Percentiles rank a stretch among this genome's conserved stretches.
Evolutionary conservation across 306 rosid genomes (phyloP).

Genomic region (Cucumis cinereus): DNA sequence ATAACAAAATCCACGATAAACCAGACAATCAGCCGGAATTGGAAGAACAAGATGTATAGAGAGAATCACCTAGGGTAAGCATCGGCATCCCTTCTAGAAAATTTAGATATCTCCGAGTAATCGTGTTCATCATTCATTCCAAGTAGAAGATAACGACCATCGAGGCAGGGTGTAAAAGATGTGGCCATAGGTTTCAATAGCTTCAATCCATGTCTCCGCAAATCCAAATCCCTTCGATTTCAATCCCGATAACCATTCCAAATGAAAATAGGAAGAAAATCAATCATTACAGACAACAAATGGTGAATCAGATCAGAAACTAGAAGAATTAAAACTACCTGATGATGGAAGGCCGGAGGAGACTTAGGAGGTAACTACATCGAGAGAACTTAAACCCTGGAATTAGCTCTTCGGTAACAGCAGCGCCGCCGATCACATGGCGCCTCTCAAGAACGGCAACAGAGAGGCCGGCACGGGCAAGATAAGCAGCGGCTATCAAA

Average conservation of each 20-base stretch:
- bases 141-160: constrained; percentile 58
- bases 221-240: constrained; percentile 40
- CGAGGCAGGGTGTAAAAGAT: constrained; percentile 69
- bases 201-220: constrained; percentile 66
- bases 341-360: constrained; percentile 73
- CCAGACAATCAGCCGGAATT: background rate
- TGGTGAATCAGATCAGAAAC: background rate
- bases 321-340: constrained; percentile 15
- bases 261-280: background rate
- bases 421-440: constrained; percentile 83
- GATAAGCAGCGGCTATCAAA: constrained; percentile 81
- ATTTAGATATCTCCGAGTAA: constrained; percentile 56
- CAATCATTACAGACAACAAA: background rate
- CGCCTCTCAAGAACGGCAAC: constrained; percentile 92
- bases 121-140: constrained; percentile 42
- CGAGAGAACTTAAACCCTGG: constrained; percentile 93
- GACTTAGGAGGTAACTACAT: constrained; percentile 88
- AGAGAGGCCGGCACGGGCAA: constrained; percentile 81
- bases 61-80: constrained; percentile 42
- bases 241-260: background rate
- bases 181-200: constrained; percentile 48
- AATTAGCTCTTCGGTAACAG: constrained; percentile 69
- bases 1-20: background rate
- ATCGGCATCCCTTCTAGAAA: constrained; percentile 50
- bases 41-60: background rate